These are phyloP conservation scores for Apophysomyces elegans DNA, from an alignment of 371 early-diverging fungal genomes.

Conservation along the genomic window DNA sequence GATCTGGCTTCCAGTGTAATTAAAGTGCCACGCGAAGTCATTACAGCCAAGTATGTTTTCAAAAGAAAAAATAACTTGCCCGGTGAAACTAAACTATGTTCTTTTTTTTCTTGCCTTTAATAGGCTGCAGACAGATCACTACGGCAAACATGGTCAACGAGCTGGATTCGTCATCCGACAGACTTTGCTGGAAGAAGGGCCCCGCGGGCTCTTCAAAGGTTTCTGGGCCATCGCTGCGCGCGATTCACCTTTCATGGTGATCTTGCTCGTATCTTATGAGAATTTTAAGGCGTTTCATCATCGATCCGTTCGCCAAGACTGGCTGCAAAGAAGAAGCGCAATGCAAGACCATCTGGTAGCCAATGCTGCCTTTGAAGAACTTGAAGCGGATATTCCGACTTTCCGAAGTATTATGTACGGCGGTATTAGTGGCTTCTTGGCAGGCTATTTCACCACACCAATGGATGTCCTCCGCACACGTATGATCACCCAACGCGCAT, in stretches of 20 bases:
- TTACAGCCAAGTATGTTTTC: slow-evolving; percentile 62
- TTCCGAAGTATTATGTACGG: slow-evolving; percentile 73
- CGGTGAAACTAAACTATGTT: slow-evolving; percentile 1
- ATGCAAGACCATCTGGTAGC: slow-evolving; percentile 49
- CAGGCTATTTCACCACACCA: slow-evolving; percentile 83
- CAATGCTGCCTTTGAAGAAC: slow-evolving; percentile 53
- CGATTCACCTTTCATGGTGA: slow-evolving; percentile 86
- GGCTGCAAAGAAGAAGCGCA: slow-evolving; percentile 36
- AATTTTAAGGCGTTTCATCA: slow-evolving; percentile 78
- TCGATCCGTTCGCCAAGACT: slow-evolving; percentile 43
- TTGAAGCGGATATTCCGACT: slow-evolving; percentile 70
- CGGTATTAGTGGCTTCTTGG: slow-evolving; percentile 79
- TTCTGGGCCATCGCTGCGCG: slow-evolving; percentile 78
- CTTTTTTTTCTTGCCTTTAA: not conserved
- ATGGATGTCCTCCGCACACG: slow-evolving; percentile 83
- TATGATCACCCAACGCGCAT: slow-evolving; percentile 68
- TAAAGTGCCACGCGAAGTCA: slow-evolving; percentile 87
- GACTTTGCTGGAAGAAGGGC: slow-evolving; percentile 69
- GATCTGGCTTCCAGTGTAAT: slow-evolving; percentile 79
- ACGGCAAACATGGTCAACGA: slow-evolving; percentile 35
- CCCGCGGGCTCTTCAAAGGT: slow-evolving; percentile 75
- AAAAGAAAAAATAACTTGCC: not conserved
- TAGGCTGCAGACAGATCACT: slow-evolving; percentile 73
- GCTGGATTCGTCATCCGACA: slow-evolving; percentile 58
- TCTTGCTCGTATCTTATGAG: slow-evolving; percentile 81